Base-by-base conservation (phyloP, 2,329 filamentous ascomycete genomes). In the Aspergillus unguis region DNA sequence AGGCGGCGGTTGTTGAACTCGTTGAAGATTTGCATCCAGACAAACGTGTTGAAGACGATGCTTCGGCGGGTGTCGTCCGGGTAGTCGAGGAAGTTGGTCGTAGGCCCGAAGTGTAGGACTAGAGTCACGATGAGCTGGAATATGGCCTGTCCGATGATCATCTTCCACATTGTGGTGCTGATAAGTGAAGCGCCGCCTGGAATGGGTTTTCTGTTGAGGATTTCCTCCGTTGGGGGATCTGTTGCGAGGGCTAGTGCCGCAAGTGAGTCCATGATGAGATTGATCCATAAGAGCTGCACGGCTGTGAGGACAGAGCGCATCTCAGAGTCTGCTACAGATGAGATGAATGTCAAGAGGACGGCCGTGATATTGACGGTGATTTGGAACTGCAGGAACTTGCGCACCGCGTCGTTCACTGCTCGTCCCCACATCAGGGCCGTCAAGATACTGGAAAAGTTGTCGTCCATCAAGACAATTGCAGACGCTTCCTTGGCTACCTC, bases 1-100 rank as follows among this genome's bases (percentile, higher is more conserved):
- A 96, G 78, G 5, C 92, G 89, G 52, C 92, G 88, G 73, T 94
- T 95, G 77, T 96, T 96, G 82, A 92, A 87, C 67, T 95, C 87
- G 74, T 96, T 96, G 77, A 96, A 96, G 62, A 96, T 92, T 64
- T 96, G 92, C 91, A 96, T 95, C 92, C 92, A 96, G 46, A 96
- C 91, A 68, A 96, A 96, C 0, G 89, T 92, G 76, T 96, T 96
- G 80, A 96, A 96, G n/a, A 96, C 87, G 47, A 96, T 79, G 2
- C 90, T 61, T 9, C 66, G 50, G 23, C 52, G 49, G 17, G 48
- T 10, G 1, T 53, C 43, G 23, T 52, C 49, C 1, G 32, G 33
- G 3, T 78, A 67, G 43, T 75, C 77, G 9, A 88, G 76, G 33
- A 88, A 85, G 37, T 63, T 73, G 53, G 69, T 71, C 47, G 79